phyloP scores from a whole-genome alignment of 768 basidiomycete genomes.

The Leccinum sublutescens region DNA sequence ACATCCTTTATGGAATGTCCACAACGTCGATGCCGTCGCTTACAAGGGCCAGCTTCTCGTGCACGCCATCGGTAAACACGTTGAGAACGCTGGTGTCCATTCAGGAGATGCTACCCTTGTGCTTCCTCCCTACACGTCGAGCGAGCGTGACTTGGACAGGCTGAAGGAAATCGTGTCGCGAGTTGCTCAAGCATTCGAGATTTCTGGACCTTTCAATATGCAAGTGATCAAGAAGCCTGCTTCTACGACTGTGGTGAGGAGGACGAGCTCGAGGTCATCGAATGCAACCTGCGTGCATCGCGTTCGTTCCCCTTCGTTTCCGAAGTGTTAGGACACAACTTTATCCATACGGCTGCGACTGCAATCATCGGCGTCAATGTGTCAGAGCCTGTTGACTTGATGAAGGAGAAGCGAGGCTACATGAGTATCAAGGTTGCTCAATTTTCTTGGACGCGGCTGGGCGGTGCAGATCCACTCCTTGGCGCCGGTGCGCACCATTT shows the following conservation, averaged over 20 bases:
- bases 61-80: conserved; percentile 96
- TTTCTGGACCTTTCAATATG: conserved; percentile 99
- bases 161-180: conserved; percentile 93
- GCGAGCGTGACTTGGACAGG: conserved; percentile 72
- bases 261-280: conserved; percentile 90
- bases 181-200: conserved; percentile 91
- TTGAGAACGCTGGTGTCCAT: conserved; percentile 98
- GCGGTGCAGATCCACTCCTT: conserved; percentile 94
- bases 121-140: conserved; percentile 87
- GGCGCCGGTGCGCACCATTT: conserved; percentile 73
- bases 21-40: conserved; percentile 89
- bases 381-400: conserved; percentile 87
- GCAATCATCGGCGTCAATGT: conserved; percentile 86
- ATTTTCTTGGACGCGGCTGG: conserved; percentile 96
- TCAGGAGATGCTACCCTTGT: conserved; percentile 98
- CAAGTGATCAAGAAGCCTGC: conserved; percentile 89
- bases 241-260: conserved; percentile 46
- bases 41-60: conserved; percentile 89
- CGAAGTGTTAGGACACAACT: conserved; percentile 97
- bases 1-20: neutral
- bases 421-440: conserved; percentile 96
- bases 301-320: conserved; percentile 99
- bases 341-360: conserved; percentile 89
- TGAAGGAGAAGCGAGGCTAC: conserved; percentile 87
- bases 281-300: conserved; percentile 97